Evolutionary conservation across 139 green algal species (phyloP).

Genomic region (Coelastrella sp.): DNA sequence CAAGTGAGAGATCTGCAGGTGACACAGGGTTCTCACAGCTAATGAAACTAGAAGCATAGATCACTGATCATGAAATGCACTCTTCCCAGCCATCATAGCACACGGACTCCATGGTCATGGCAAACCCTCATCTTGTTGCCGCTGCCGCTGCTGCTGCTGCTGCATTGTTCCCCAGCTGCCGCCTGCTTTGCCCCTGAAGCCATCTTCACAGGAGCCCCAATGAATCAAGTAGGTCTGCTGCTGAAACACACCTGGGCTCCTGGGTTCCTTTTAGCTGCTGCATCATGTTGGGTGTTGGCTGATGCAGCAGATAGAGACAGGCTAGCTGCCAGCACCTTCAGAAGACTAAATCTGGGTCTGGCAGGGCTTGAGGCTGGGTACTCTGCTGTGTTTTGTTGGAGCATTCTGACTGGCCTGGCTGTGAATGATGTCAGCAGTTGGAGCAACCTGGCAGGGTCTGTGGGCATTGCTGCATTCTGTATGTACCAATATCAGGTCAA

Average conservation of each 20-base stretch:
- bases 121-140: not conserved
- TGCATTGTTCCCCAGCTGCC: slow-evolving; percentile 13
- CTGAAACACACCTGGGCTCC: slow-evolving; percentile 54
- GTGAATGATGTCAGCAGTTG: slow-evolving; percentile 7
- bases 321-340: slow-evolving; percentile 72
- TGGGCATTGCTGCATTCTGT: slow-evolving; percentile 3
- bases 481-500: slow-evolving; percentile 13
- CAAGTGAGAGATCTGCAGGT: too few species aligned
- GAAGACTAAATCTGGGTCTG: slow-evolving; percentile 43
- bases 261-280: slow-evolving; percentile 54
- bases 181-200: slow-evolving; percentile 38
- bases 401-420: slow-evolving; percentile 23
- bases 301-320: slow-evolving; percentile 63
- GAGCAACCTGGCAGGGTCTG: slow-evolving; percentile 40
- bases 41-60: too few species aligned
- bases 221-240: slow-evolving; percentile 9
- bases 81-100: too few species aligned
- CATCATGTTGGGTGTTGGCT: slow-evolving; percentile 55
- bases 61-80: too few species aligned
- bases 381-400: not conserved
- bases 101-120: not conserved
- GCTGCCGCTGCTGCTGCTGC: not conserved
- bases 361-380: slow-evolving; percentile 30
- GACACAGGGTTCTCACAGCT: too few species aligned
- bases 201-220: slow-evolving; percentile 49